These are phyloP conservation scores for Thelephora terrestris DNA, from an alignment of 1,284 basidiomycete genomes.

Conservation along the genomic window DNA sequence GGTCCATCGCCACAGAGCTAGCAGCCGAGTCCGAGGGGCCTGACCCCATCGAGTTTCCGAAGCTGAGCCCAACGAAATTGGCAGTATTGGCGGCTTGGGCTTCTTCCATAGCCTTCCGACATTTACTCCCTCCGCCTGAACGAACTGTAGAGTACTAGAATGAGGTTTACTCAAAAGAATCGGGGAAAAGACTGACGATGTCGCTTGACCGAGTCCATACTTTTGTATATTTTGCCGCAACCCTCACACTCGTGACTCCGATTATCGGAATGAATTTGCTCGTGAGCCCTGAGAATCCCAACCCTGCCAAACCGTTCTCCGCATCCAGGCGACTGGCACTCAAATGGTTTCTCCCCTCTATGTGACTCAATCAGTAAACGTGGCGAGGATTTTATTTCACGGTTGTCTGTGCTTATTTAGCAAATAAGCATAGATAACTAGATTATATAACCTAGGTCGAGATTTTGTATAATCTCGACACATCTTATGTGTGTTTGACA, in stretches of 20 bases:
- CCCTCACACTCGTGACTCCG: slow-evolving; percentile 70
- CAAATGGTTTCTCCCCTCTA: slow-evolving; percentile 74
- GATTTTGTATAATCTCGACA: too few species aligned
- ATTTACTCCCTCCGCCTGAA: slow-evolving; percentile 48
- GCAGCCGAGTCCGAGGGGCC: background rate
- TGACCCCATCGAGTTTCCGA: background rate
- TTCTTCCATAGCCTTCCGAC: slow-evolving; percentile 30
- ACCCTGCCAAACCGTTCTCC: slow-evolving; percentile 77
- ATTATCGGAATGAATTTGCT: slow-evolving; percentile 69
- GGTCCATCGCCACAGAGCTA: background rate
- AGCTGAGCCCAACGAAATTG: background rate
- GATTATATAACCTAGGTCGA: too few species aligned
- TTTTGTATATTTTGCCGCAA: slow-evolving; percentile 67
- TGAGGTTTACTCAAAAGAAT: background rate
- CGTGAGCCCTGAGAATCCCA: slow-evolving; percentile 78
- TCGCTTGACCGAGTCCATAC: slow-evolving; percentile 72
- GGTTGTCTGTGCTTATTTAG: too few species aligned
- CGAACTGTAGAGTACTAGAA: slow-evolving; percentile 28
- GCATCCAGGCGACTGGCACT: slow-evolving; percentile 82
- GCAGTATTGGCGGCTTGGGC: background rate
- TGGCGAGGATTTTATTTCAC: too few species aligned
- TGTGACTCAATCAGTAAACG: too few species aligned
- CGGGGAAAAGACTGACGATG: slow-evolving; percentile 45
- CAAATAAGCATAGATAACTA: too few species aligned
- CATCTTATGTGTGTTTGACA: too few species aligned